Evolutionary conservation across 2,329 filamentous ascomycete genomes (phyloP).

Genomic region (Cladorrhinum sp.): DNA sequence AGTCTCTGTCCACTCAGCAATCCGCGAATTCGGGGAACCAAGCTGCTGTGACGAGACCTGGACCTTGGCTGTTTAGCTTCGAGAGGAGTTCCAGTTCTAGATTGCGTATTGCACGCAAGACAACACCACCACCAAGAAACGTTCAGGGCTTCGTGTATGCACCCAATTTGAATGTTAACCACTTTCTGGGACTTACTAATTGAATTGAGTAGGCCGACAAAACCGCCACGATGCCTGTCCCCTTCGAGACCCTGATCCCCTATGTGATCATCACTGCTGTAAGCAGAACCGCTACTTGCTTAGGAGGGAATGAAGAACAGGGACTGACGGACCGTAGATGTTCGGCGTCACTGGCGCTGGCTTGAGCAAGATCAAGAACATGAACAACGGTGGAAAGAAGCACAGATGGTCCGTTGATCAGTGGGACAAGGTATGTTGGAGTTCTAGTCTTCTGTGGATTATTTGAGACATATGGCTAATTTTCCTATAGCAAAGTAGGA

Average conservation of each 20-base stretch:
- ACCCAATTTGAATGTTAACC: neutral
- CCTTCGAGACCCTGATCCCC: conserved; percentile 62
- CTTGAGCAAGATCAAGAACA: conserved; percentile 53
- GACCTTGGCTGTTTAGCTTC: conserved; percentile 13
- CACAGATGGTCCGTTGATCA: conserved; percentile 58
- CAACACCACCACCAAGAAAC: conserved; percentile 11
- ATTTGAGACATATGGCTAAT: conserved; percentile 30
- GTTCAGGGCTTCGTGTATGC: conserved; percentile 24
- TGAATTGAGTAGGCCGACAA: conserved; percentile 20
- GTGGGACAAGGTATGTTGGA: conserved; percentile 55
- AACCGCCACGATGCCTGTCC: conserved; percentile 53
- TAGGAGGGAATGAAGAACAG: neutral
- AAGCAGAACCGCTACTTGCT: conserved; percentile 32
- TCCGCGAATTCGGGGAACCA: conserved; percentile 2
- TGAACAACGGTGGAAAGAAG: conserved; percentile 60
- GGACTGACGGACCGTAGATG: conserved; percentile 46
- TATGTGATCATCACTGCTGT: conserved; percentile 63
- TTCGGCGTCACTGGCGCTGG: conserved; percentile 60
- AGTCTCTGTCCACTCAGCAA: conserved; percentile 1
- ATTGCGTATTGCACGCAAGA: conserved; percentile 16
- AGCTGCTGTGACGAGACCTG: conserved; percentile 7
- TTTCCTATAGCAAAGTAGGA: conserved; percentile 51
- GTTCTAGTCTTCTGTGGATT: neutral
- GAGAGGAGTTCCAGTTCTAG: neutral
- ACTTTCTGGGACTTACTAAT: conserved; percentile 10